phyloP scores from a whole-genome alignment of 169 alveolate genomes.

The Cryptosporidium xiaoi region DNA sequence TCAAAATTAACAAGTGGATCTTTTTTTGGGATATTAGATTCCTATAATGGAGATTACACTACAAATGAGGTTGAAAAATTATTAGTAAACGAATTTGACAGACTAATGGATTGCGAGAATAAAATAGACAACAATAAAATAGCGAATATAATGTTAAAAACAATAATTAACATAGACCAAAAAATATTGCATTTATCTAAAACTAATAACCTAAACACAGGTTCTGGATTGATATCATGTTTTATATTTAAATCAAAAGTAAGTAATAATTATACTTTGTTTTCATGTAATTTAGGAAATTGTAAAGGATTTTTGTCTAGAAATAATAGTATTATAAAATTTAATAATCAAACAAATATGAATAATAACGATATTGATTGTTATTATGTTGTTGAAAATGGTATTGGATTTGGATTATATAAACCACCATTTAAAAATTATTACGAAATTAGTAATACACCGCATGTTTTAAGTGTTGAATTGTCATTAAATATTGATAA shows the following conservation, averaged over 20 bases:
- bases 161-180: slow-evolving; percentile 18
- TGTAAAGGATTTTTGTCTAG: slow-evolving; percentile 52
- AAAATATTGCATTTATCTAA: slow-evolving; percentile 9
- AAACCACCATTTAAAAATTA: slow-evolving; percentile 45
- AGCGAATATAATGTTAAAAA: slow-evolving; percentile 40
- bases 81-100: slow-evolving; percentile 23
- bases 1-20: slow-evolving; percentile 44
- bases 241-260: slow-evolving; percentile 21
- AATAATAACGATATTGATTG: not conserved
- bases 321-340: slow-evolving; percentile 20
- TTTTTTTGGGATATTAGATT: slow-evolving; percentile 59
- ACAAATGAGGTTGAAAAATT: slow-evolving; percentile 13
- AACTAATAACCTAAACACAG: slow-evolving; percentile 16
- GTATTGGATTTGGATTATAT: slow-evolving; percentile 53
- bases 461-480: slow-evolving; percentile 67
- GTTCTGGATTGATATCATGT: slow-evolving; percentile 37
- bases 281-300: slow-evolving; percentile 49
- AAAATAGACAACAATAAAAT: not conserved
- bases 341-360: slow-evolving; percentile 2
- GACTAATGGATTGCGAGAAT: not conserved
- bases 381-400: not conserved
- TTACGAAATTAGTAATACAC: slow-evolving; percentile 34
- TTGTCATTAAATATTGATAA: slow-evolving; percentile 1
- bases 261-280: slow-evolving; percentile 13
- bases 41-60: slow-evolving; percentile 11